phyloP scores from a whole-genome alignment of 75 land plant genomes.

The Isoetes taiwanensis region DNA sequence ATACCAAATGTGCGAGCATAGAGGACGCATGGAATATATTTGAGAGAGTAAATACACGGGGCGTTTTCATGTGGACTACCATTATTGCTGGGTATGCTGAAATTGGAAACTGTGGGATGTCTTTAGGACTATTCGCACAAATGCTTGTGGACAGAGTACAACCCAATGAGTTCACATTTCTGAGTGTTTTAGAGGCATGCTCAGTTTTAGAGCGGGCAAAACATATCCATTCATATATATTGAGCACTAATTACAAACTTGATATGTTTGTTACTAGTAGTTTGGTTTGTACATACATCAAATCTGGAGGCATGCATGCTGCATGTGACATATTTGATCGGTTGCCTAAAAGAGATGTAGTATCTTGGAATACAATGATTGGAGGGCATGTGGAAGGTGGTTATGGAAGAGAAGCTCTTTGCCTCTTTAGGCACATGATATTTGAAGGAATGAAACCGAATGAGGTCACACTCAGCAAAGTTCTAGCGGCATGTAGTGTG shows the following conservation, averaged over 20 bases:
- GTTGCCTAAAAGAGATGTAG: slow-evolving; percentile 30
- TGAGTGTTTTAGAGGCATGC: slow-evolving; percentile 27
- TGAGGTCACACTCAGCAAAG: slow-evolving; percentile 22
- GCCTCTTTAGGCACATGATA: slow-evolving; percentile 24
- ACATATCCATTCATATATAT: slow-evolving; percentile 5
- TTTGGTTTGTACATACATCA: slow-evolving; percentile 26
- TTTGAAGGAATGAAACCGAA: slow-evolving; percentile 31
- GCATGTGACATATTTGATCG: slow-evolving; percentile 30
- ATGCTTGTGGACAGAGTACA: slow-evolving; percentile 27
- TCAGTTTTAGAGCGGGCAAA: background rate
- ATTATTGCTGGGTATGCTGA: too few species aligned
- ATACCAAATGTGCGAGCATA: too few species aligned
- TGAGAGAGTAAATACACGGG: too few species aligned
- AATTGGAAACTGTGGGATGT: too few species aligned
- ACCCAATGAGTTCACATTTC: slow-evolving; percentile 30
- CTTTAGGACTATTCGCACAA: slow-evolving; percentile 17
- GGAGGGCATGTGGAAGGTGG: slow-evolving; percentile 45
- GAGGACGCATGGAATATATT: too few species aligned
- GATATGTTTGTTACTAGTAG: slow-evolving; percentile 9
- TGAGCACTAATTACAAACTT: background rate
- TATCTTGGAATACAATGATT: slow-evolving; percentile 54
- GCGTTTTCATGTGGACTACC: too few species aligned
- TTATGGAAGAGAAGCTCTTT: slow-evolving; percentile 17
- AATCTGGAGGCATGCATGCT: slow-evolving; percentile 38
- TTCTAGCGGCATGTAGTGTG: slow-evolving; percentile 37